Conservation (phyloP, 2,329 filamentous ascomycete species). For the Pestalotiopsis sp. region DNA sequence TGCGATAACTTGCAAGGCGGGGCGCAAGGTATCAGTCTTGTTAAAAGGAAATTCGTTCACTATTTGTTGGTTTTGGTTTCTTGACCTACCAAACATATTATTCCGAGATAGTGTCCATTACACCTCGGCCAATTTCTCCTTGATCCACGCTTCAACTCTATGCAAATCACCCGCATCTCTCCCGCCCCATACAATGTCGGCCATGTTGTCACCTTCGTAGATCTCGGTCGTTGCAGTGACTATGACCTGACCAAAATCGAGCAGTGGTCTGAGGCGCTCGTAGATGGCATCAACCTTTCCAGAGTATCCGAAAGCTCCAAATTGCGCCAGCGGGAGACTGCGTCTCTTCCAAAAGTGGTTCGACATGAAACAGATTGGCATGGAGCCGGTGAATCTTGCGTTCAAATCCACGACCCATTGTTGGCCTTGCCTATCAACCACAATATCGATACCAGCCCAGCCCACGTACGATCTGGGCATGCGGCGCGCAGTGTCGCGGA, state of each 20-base stretch:
- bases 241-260: conserved; percentile 17
- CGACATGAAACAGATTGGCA: conserved; percentile 25
- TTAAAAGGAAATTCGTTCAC: too few relatives aligned
- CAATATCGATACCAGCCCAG: conserved; percentile 25
- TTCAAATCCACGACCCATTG: conserved; percentile 27
- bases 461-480: conserved; percentile 21
- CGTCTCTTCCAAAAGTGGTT: conserved; percentile 22
- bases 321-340: conserved; percentile 20
- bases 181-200: conserved; percentile 24
- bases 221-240: conserved; percentile 23
- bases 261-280: conserved; percentile 13
- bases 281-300: conserved; percentile 20
- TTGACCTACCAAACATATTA: neutral
- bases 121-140: neutral
- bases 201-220: conserved; percentile 20
- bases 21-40: too few relatives aligned
- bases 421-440: conserved; percentile 16
- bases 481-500: conserved; percentile 19
- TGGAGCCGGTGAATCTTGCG: conserved; percentile 25
- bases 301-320: conserved; percentile 21
- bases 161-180: conserved; percentile 15
- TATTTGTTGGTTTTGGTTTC: neutral
- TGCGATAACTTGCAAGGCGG: too few relatives aligned
- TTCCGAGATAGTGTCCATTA: neutral
- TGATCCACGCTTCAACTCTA: conserved; percentile 14